A percentile compares a stretch with the other conserved stretches of the same genome.
Evolutionary conservation across 495 filamentous ascomycete species (phyloP).

Genomic region (Hyaloscypha variabilis): DNA sequence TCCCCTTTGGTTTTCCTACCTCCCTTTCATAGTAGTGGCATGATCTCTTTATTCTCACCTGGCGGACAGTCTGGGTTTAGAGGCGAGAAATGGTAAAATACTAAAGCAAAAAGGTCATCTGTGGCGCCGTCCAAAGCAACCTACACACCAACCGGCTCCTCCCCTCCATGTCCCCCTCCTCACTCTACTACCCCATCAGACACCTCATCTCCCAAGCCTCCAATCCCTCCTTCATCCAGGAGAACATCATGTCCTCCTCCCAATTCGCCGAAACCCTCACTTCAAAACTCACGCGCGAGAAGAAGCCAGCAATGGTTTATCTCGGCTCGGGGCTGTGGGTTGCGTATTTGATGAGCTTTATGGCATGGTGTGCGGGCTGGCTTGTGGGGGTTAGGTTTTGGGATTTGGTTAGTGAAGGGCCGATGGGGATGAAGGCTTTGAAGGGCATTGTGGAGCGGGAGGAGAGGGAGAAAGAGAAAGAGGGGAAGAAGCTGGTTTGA

Average conservation of each 20-base stretch:
- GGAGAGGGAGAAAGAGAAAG: neutral
- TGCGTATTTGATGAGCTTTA: neutral
- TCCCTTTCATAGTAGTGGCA: too few species aligned
- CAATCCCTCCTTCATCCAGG: too few species aligned
- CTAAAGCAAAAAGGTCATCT: neutral
- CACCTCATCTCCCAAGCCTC: too few species aligned
- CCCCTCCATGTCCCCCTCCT: neutral
- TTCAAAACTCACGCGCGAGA: neutral
- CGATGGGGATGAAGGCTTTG: neutral
- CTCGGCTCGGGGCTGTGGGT: neutral
- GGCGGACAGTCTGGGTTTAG: too few species aligned
- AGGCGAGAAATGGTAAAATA: too few species aligned
- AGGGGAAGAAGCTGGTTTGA: neutral
- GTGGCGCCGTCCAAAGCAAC: neutral
- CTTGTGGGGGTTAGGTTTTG: neutral
- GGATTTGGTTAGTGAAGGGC: neutral
- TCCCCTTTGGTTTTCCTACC: neutral
- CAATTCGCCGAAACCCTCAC: neutral
- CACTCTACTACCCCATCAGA: neutral
- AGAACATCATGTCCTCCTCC: neutral
- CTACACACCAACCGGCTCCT: neutral
- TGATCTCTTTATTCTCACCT: too few species aligned
- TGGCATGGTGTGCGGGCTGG: neutral
- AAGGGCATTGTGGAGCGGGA: neutral
- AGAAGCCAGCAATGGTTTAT: neutral